Base-by-base conservation (phyloP, 352 stramenopile species). In the Peronospora destructor region DNA sequence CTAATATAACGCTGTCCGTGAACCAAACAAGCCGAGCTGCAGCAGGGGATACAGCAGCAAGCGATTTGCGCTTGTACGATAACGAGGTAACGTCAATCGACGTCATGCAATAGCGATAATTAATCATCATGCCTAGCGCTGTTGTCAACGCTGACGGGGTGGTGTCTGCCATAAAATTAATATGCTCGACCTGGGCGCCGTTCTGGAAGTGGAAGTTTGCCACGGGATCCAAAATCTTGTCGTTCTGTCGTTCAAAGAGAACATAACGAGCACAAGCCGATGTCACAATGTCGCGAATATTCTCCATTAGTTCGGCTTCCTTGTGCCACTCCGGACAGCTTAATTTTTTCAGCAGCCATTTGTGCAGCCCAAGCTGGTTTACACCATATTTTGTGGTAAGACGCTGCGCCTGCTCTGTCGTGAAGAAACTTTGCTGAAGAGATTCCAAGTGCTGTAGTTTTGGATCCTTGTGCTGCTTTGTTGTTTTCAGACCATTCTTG, bases 151-250 rank as follows among this genome's bases (percentile, higher is more conserved):
- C 72, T 13, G 69, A 61, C 6, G 59, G 51, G 3, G 77, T 84
- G 12, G 65, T 68, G 49, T 93, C 78, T 0, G 79, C 82, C 29
- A 83, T 65, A 43, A 91, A 93, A 43, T 93, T 91, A 45, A 93
- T 67, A 40, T 89, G 80, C 51, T 93, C 82, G 13, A 93, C 79
- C 53, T 93, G 82, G 0, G 82, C 82, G 14, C 82, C 82, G 34
- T 93, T 93, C 33, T 90, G 80, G 35, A 93, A 49, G 36, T 93
- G 82, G 42, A 93, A 93, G 43, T 93, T 91, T 6, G 82, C 79
- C 13, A 93, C 82, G 0, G 82, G 67, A 49, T 93, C 78, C 40
- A 87, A 54, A 52, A 93, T 91, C 55, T 87, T 90, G 37, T 87
- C 71, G 16, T 69, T 61, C 35, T 80, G 80, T 30, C 79, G 64